Percentiles rank a stretch among this genome's conserved stretches.
phyloP scores from a whole-genome alignment of 2,329 filamentous ascomycete genomes.

The Fusarium sp. region DNA sequence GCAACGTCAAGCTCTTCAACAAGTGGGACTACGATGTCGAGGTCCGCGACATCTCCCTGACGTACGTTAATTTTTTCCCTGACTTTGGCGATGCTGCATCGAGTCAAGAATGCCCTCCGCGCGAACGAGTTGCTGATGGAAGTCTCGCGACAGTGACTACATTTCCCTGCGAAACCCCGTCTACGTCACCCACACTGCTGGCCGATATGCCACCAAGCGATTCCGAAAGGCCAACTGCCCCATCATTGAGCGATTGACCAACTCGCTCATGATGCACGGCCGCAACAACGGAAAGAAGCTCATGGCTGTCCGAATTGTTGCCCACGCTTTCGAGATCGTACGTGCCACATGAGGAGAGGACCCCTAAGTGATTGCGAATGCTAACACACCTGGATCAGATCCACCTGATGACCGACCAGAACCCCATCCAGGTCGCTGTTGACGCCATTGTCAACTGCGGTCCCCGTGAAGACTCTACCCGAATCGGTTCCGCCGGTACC shows the following conservation, averaged over 20 bases:
- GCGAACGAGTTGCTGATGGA: conserved; percentile 49
- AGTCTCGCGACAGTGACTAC: conserved; percentile 81
- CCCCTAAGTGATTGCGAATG: conserved; percentile 12
- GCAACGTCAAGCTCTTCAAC: conserved; percentile 96
- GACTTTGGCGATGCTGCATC: conserved; percentile 14
- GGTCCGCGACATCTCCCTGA: conserved; percentile 99
- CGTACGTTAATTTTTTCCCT: conserved; percentile 71
- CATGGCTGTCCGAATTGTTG: conserved; percentile 99
- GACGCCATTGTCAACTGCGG: conserved; percentile 99
- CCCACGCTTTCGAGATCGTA: conserved; percentile 99
- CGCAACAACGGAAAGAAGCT: conserved; percentile 99
- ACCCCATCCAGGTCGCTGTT: conserved; percentile 99
- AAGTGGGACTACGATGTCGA: conserved; percentile 99
- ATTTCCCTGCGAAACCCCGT: conserved; percentile 99
- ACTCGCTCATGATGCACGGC: conserved; percentile 99
- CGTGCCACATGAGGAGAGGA: conserved; percentile 55
- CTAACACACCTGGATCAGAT: conserved; percentile 70
- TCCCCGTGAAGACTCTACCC: conserved; percentile 99
- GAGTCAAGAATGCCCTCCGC: conserved; percentile 20
- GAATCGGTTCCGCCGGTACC: conserved; percentile 99
- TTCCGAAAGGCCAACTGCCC: conserved; percentile 99
- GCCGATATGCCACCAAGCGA: conserved; percentile 98
- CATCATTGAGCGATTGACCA: conserved; percentile 99
- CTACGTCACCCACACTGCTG: conserved; percentile 99
- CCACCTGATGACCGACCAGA: conserved; percentile 99